These are phyloP conservation scores for Kurtzmaniella quercitrusa DNA, from an alignment of 1,139 yeast genomes.

Conservation along the genomic window DNA sequence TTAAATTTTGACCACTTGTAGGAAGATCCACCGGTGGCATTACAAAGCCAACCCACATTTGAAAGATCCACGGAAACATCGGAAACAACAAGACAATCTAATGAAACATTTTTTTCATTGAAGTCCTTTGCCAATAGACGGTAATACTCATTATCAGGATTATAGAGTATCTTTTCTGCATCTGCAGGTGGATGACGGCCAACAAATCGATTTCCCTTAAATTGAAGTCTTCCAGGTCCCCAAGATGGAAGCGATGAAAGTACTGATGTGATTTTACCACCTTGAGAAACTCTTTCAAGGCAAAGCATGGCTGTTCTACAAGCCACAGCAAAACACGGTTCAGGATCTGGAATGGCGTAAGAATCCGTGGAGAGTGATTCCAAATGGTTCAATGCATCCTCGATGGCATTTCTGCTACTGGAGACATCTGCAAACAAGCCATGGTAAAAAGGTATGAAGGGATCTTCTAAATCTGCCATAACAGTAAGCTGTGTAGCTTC, in stretches of 20 bases:
- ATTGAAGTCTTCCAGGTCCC: slow-evolving; percentile 77
- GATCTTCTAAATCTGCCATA: slow-evolving; percentile 71
- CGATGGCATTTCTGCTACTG: slow-evolving; percentile 60
- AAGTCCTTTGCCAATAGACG: slow-evolving; percentile 56
- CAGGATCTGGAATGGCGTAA: slow-evolving; percentile 48
- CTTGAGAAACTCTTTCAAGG: slow-evolving; percentile 53
- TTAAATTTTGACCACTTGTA: slow-evolving; percentile 66
- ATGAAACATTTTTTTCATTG: slow-evolving; percentile 63
- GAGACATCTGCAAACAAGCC: slow-evolving; percentile 82
- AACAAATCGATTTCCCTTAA: slow-evolving; percentile 42
- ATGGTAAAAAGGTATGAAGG: slow-evolving; percentile 72
- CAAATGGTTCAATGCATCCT: slow-evolving; percentile 61
- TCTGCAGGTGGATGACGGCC: slow-evolving; percentile 44
- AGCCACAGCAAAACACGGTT: slow-evolving; percentile 80
- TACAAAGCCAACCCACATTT: slow-evolving; percentile 64
- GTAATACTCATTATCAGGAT: slow-evolving; percentile 63
- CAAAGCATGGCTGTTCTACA: slow-evolving; percentile 65
- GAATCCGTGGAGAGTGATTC: slow-evolving; percentile 34
- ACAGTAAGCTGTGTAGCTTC: slow-evolving; percentile 64
- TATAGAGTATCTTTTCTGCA: slow-evolving; percentile 51
- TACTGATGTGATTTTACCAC: slow-evolving; percentile 77
- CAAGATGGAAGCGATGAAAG: slow-evolving; percentile 70
- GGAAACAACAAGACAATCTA: slow-evolving; percentile 73
- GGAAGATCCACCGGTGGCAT: slow-evolving; percentile 70
- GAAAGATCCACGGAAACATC: slow-evolving; percentile 68